Base-by-base conservation (phyloP, 805 yeast genomes). In the Candida pini region DNA sequence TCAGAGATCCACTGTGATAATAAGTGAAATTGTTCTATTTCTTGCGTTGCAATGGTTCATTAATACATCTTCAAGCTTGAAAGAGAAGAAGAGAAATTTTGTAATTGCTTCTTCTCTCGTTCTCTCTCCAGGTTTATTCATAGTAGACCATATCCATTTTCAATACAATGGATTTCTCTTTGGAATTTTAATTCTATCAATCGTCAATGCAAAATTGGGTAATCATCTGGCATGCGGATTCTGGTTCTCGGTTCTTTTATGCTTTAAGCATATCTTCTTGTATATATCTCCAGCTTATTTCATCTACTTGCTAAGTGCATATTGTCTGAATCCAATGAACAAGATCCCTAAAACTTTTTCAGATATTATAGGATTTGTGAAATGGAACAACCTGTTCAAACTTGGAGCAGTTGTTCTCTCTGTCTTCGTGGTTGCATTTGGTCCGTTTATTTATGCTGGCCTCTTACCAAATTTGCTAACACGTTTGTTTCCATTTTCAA, bases 141-240 rank as follows among this genome's bases (percentile, higher is more conserved):
- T 92, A 16, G 80, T 92, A 33, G 99, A 92, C 56, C 97, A 90
- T 57, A 85, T 92, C 22, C 98, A 92, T 57, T 92, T 92, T 68
- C 98, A 92, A 64, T 92, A 92, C 59, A 92, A 92, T 58, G 96
- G 96, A 4, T 81, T 89, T 73, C 67, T 92, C 67, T 88, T 84
- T 58, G 97, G 96, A 0, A 65, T 92, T 22, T 61, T 92, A 33
- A 70, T 90, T 20, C 69, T 81, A 14, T 75, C 92, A 14, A 70
- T 92, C 25, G 77, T 81, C 23, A 74, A 78, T 18, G 95, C 92
- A 1, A 72, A 78, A 39, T 61, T 76, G 35, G 58, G 71, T 22
- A 67, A 66, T 35, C 69, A 76, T 51, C 62, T 85, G 28, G 48
- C 64, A 55, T 72, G 88, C 56, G 92, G 81, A 1, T 64, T 72